These are phyloP conservation scores for Coemansia sp. DNA, from an alignment of 192 early-diverging fungal species.

Conservation along the genomic window DNA sequence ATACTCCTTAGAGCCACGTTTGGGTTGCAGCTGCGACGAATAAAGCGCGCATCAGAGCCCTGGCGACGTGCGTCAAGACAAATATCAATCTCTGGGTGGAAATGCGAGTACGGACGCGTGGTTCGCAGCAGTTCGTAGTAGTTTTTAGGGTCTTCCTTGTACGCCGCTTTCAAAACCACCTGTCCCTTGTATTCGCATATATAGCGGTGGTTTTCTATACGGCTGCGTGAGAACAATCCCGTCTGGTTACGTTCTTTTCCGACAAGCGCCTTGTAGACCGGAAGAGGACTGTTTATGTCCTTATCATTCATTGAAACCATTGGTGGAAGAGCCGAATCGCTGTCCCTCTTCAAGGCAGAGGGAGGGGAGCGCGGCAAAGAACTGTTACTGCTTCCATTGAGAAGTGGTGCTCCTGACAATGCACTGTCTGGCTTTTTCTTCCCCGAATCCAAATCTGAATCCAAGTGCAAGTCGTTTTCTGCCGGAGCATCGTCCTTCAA, in stretches of 20 bases:
- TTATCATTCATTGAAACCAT: conserved; percentile 17
- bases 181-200: conserved; percentile 81
- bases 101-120: conserved; percentile 64
- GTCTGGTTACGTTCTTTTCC: conserved; percentile 30
- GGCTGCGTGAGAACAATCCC: conserved; percentile 38
- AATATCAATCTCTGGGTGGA: conserved; percentile 65
- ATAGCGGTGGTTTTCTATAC: conserved; percentile 44
- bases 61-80: conserved; percentile 69
- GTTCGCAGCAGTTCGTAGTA: conserved; percentile 67
- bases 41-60: conserved; percentile 70
- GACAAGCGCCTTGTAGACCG: conserved; percentile 16
- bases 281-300: conserved; percentile 9
- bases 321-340: conserved; percentile 7
- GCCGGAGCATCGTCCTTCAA: background rate
- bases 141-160: conserved; percentile 67
- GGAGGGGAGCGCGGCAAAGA: background rate
- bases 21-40: conserved; percentile 66
- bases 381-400: conserved; percentile 10
- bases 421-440: background rate
- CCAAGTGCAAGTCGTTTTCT: background rate
- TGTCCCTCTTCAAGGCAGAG: background rate
- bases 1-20: conserved; percentile 68
- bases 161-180: conserved; percentile 63
- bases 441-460: conserved; percentile 1
- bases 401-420: background rate